Conservation (phyloP, 2,329 filamentous ascomycete species). For the Xylariales sp. region DNA sequence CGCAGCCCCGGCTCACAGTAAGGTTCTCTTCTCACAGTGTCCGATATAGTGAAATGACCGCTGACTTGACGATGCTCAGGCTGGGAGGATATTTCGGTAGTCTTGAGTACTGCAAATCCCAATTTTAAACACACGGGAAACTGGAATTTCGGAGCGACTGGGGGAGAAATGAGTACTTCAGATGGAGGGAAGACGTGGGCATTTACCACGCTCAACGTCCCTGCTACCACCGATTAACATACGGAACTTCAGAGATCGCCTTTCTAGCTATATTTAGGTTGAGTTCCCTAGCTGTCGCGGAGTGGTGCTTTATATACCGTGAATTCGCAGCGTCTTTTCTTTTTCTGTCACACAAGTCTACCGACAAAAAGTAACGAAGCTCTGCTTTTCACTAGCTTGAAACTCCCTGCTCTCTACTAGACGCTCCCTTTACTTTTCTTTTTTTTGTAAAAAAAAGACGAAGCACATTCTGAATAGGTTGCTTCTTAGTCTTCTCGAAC, state of each 20-base stretch:
- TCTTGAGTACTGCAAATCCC: slow-evolving; percentile 14
- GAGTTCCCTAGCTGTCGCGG: too few relatives aligned
- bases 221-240: slow-evolving; percentile 4
- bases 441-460: too few relatives aligned
- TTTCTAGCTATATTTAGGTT: background rate
- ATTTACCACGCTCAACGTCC: slow-evolving; percentile 21
- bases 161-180: slow-evolving; percentile 25
- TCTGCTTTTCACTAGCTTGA: too few relatives aligned
- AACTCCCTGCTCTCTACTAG: too few relatives aligned
- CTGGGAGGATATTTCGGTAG: slow-evolving; percentile 25
- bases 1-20: slow-evolving; percentile 28
- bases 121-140: slow-evolving; percentile 15
- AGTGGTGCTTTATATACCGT: too few relatives aligned
- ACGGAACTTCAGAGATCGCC: background rate
- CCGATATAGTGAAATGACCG: background rate
- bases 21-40: background rate
- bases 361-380: too few relatives aligned
- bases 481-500: too few relatives aligned
- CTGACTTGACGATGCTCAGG: slow-evolving; percentile 11
- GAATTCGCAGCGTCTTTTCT: too few relatives aligned
- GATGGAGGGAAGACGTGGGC: slow-evolving; percentile 26
- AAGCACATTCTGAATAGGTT: too few relatives aligned
- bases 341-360: too few relatives aligned
- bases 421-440: too few relatives aligned
- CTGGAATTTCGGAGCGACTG: slow-evolving; percentile 28